Evolutionary conservation across 768 basidiomycete species (phyloP).

Genomic region (Sporobolomyces pararoseus): DNA sequence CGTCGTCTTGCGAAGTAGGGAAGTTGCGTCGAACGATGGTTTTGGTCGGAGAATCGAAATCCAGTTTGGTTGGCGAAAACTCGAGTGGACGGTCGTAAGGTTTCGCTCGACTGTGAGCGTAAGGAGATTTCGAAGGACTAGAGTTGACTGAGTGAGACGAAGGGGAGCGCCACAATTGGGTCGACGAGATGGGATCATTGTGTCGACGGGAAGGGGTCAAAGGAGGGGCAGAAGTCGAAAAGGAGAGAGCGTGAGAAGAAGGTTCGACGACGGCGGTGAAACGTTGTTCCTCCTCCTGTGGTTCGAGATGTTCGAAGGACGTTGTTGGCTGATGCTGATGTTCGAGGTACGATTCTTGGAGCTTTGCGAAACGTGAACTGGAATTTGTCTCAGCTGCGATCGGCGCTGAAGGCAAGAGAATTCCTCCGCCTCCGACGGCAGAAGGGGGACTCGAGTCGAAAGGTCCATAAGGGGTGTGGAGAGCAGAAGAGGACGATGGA

Average conservation of each 20-base stretch:
- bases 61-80: not conserved
- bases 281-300: too few relatives aligned
- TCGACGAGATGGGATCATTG: not conserved
- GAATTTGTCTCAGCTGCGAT: not conserved
- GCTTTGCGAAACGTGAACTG: conserved; percentile 9
- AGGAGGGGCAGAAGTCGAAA: conserved; percentile 5
- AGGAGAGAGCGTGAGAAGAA: not conserved
- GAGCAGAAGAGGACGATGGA: conserved; percentile 16
- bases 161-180: conserved; percentile 30
- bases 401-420: not conserved
- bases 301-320: not conserved
- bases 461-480: conserved; percentile 17
- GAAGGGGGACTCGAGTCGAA: not conserved
- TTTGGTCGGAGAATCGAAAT: conserved; percentile 4
- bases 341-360: conserved; percentile 22
- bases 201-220: conserved; percentile 10
- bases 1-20: not conserved
- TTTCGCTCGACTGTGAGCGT: conserved; percentile 18
- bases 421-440: not conserved
- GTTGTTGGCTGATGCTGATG: not conserved
- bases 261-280: too few relatives aligned
- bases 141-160: conserved; percentile 9
- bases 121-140: conserved; percentile 17
- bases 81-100: conserved; percentile 12
- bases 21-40: not conserved